Evolutionary conservation across 2,329 filamentous ascomycete species (phyloP), one percentile per base, ranked within the genome.

Genomic region (Aureobasidium sp.): DNA sequence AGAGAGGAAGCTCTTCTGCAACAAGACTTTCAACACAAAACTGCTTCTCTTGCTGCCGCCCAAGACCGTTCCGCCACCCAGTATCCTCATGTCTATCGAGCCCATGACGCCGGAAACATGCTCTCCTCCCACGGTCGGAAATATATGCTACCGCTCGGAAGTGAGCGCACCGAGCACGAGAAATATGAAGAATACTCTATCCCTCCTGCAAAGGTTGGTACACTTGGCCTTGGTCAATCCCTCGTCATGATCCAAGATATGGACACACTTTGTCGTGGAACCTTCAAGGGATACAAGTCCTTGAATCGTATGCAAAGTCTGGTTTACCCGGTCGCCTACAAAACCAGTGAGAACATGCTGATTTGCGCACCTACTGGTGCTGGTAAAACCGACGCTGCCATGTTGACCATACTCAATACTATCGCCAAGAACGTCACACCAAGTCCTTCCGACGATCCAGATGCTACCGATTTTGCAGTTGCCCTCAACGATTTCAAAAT

Each of bases 291-390:
- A 0, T 99, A 99, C 79, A 93, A 92, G 75, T 78, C 89, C 3
- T 82, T 99, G 64, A 99, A 99, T 71, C 88, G 95, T 31, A 99
- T 99, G 95, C 94, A 99, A 77, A 97, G 92, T 73, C 80, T 99
- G 52, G 90, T 97, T 0, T 96, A 96, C 70, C 91, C 91, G 0
- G 90, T 99, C 5, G 94, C 92, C 0, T 97, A 99, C 77, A 90
- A 88, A 73, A 97, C 91, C 2, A 96, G 87, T 70, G 94, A 99
- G 76, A 99, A 99, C 68, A 97, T 99, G 93, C 84, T 99, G 57
- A 95, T 99, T 64, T 99, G 94, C 75, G 94, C 94, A 25, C 94
- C 94, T 5, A 99, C 94, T 60, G 94, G 94, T 77, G 84, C 80
- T 31, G 94, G 94, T 85, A 99, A 99, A 82, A 99, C 94, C 1